Evolutionary conservation across 2,329 filamentous ascomycete genomes (phyloP).

Genomic region (Fusarium cicatricum): DNA sequence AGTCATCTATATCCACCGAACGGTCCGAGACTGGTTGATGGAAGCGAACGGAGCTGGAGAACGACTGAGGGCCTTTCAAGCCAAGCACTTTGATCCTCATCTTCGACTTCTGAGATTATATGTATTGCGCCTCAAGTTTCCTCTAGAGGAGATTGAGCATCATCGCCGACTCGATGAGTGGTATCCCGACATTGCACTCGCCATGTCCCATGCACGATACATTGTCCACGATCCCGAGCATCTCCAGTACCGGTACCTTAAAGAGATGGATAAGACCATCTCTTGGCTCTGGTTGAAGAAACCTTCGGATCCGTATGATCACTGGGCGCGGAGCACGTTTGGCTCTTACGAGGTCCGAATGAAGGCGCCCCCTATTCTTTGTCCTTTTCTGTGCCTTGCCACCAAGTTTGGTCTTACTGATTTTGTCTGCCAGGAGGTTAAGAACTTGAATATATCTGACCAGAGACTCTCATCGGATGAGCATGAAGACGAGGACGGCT

Average conservation of each 20-base stretch:
- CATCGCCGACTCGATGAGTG: conserved; percentile 51
- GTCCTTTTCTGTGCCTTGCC: conserved; percentile 45
- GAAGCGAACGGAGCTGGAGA: conserved; percentile 30
- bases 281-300: conserved; percentile 45
- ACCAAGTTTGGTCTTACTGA: conserved; percentile 45
- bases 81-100: conserved; percentile 42
- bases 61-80: conserved; percentile 11
- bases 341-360: conserved; percentile 44
- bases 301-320: conserved; percentile 39
- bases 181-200: conserved; percentile 49
- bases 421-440: conserved; percentile 41
- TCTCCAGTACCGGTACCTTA: conserved; percentile 7
- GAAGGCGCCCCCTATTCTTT: conserved; percentile 41
- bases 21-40: conserved; percentile 47
- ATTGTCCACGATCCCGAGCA: conserved; percentile 27
- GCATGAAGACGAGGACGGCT: conserved; percentile 5
- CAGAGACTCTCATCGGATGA: not conserved
- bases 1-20: conserved; percentile 47
- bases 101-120: conserved; percentile 46
- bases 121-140: conserved; percentile 45
- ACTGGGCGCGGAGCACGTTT: conserved; percentile 47
- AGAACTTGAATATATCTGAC: not conserved
- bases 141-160: conserved; percentile 47
- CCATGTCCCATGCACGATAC: conserved; percentile 48
- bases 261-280: conserved; percentile 42